Evolutionary conservation across 2,329 filamentous ascomycete species (phyloP).

Genomic region (Fusarium albosuccineum): DNA sequence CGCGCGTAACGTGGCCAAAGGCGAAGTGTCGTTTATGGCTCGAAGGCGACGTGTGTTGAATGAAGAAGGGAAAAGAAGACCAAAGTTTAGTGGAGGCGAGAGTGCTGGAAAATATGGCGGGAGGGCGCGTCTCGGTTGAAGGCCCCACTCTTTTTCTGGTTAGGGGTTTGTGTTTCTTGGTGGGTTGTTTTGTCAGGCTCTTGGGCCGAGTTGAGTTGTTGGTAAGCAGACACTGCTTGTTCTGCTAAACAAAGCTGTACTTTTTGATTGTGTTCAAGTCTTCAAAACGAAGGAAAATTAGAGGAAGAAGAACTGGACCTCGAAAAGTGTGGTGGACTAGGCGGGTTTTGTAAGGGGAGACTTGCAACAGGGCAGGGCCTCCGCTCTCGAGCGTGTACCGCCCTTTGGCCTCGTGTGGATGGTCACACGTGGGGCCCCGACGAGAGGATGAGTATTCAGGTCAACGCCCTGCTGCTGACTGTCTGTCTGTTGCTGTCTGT

Average conservation of each 20-base stretch:
- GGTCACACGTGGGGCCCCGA: constrained; percentile 35
- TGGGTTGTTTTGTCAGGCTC: constrained; percentile 2
- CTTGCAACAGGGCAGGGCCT: constrained; percentile 1
- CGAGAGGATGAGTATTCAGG: constrained; percentile 2
- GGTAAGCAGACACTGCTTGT: constrained; percentile 8
- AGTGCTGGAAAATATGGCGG: constrained; percentile 6
- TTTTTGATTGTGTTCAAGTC: too few species aligned
- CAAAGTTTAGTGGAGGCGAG: constrained; percentile 27
- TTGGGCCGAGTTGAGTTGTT: constrained; percentile 10
- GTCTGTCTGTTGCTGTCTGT: constrained; percentile 8
- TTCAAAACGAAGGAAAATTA: constrained; percentile 1
- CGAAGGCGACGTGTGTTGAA: constrained; percentile 26
- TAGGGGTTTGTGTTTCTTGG: constrained; percentile 18
- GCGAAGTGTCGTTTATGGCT: constrained; percentile 18
- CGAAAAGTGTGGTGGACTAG: constrained; percentile 3
- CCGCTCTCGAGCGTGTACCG: constrained; percentile 15
- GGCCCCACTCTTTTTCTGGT: constrained; percentile 34
- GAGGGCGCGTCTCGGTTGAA: constrained; percentile 23
- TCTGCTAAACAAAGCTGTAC: neutral
- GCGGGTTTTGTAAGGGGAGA: constrained; percentile 36
- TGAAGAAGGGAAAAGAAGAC: constrained; percentile 19
- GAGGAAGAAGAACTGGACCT: constrained; percentile 8
- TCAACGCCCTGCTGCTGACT: constrained; percentile 24
- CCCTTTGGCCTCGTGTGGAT: constrained; percentile 27
- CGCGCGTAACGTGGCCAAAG: constrained; percentile 8